Percentiles rank a stretch among this genome's conserved stretches.
Conservation (phyloP, 768 basidiomycete species). For the Rossbeevera mucosa region DNA sequence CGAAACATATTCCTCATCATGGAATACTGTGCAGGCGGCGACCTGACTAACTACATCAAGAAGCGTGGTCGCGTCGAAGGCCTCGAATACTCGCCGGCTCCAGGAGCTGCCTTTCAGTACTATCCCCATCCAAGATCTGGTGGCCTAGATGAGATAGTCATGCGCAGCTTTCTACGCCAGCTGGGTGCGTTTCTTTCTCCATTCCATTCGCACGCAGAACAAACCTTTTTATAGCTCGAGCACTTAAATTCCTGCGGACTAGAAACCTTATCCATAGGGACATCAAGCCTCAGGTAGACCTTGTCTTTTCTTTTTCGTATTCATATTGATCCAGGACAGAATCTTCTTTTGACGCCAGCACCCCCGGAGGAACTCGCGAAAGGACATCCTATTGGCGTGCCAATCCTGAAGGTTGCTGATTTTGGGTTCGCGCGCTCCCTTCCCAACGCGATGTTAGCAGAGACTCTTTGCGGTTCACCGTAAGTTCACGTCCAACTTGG, state of each 20-base stretch:
- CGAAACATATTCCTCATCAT: slow-evolving; percentile 90
- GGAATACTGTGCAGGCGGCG: slow-evolving; percentile 95
- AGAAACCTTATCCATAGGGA: slow-evolving; percentile 93
- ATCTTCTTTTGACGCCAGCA: slow-evolving; percentile 84
- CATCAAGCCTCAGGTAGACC: slow-evolving; percentile 84
- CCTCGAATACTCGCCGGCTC: slow-evolving; percentile 72
- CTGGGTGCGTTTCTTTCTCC: slow-evolving; percentile 49
- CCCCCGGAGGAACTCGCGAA: slow-evolving; percentile 72
- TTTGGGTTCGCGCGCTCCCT: slow-evolving; percentile 96
- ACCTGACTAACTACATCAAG: slow-evolving; percentile 96
- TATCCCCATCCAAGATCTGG: slow-evolving; percentile 91
- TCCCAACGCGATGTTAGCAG: slow-evolving; percentile 91
- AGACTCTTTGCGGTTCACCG: slow-evolving; percentile 97
- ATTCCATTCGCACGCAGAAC: neutral
- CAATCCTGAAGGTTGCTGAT: slow-evolving; percentile 94
- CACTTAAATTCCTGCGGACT: slow-evolving; percentile 86
- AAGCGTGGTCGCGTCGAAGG: slow-evolving; percentile 91
- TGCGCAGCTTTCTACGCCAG: slow-evolving; percentile 89
- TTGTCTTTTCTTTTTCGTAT: neutral
- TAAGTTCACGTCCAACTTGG: slow-evolving; percentile 38
- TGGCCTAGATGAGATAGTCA: slow-evolving; percentile 85
- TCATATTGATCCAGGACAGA: slow-evolving; percentile 43
- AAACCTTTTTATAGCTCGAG: slow-evolving; percentile 61
- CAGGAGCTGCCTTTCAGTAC: slow-evolving; percentile 68
- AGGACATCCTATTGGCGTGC: slow-evolving; percentile 89